phyloP scores from a whole-genome alignment of 129 eudicot species.

The Gnaphalium uliginosum region DNA sequence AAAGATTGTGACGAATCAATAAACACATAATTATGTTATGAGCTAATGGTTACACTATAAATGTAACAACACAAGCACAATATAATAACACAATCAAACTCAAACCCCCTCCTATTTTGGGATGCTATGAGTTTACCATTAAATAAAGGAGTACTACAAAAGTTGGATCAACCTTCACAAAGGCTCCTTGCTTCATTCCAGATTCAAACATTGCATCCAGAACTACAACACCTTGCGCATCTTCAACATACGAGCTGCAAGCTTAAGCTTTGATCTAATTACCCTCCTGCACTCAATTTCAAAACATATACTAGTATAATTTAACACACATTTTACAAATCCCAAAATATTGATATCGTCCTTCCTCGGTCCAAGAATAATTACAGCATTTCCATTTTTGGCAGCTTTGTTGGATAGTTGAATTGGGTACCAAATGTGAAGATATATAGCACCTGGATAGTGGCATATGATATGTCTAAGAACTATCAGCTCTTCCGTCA shows the following conservation, averaged over 20 bases:
- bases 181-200: constrained; percentile 65
- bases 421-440: background rate
- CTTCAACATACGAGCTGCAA: constrained; percentile 73
- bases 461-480: constrained; percentile 64
- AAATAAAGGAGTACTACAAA: background rate
- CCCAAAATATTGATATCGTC: background rate
- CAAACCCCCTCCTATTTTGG: background rate
- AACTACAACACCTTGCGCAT: constrained; percentile 84
- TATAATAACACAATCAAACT: background rate
- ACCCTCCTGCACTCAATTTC: constrained; percentile 45
- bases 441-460: constrained; percentile 43
- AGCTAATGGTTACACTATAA: too few relatives aligned
- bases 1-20: too few relatives aligned
- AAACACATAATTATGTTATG: too few relatives aligned
- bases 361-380: background rate
- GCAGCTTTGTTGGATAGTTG: background rate
- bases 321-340: background rate
- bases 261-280: constrained; percentile 51
- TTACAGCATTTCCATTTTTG: too few relatives aligned
- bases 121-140: constrained; percentile 6
- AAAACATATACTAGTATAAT: background rate
- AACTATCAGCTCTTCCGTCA: constrained; percentile 83
- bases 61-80: too few relatives aligned
- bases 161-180: constrained; percentile 43
- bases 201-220: constrained; percentile 90